Base-by-base conservation (phyloP, 2,329 filamentous ascomycete species). In the Fusarium protoensiforme region DNA sequence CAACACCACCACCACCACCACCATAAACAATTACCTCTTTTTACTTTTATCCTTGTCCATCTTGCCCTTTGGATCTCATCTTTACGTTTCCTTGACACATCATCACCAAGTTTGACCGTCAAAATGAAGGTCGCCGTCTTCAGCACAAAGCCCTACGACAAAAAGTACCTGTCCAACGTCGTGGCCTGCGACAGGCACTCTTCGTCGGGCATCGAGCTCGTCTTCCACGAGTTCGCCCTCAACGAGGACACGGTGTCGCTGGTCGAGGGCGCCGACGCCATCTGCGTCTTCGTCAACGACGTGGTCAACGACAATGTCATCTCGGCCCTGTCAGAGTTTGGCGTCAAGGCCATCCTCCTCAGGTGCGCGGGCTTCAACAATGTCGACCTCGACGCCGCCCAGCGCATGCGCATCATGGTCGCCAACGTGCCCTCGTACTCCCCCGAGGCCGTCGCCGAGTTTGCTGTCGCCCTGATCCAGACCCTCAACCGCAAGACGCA, bases 251-350 rank as follows among this genome's bases (percentile, higher is more conserved):
- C 91, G 0, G 89, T 86, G 2, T 74, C 86, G 1, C 85, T 92
- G 8, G 87, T 88, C 3, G 77, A 81, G 2, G 86, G 84, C 38
- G 84, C 86, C 66, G 82, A 87, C 46, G 91, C 90, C 64, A 85
- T 93, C 57, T 93, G 91, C 81, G 88, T 89, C 75, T 93, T 93
- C 75, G 91, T 93, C 78, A 93, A 93, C 80, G 91, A 93, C 81
- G 81, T 81, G 6, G 83, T 92, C 22, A 82, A 85, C 61, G 84
- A 80, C 7, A 77, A 81, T 2, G 88, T 92, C 41, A 84, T 92
- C 48, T 79, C 83, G 22, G 81, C 83, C 0, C 86, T 92, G 10
- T 82, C 86, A 61, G 68, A 77, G 22, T 72, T 80, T 46, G 90
- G 90, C 75, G 85, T 91, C 51, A 85, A 85, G 56, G 89, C 88